phyloP scores from a whole-genome alignment of 345 rosid species.

The Excoecaria agallocha region DNA sequence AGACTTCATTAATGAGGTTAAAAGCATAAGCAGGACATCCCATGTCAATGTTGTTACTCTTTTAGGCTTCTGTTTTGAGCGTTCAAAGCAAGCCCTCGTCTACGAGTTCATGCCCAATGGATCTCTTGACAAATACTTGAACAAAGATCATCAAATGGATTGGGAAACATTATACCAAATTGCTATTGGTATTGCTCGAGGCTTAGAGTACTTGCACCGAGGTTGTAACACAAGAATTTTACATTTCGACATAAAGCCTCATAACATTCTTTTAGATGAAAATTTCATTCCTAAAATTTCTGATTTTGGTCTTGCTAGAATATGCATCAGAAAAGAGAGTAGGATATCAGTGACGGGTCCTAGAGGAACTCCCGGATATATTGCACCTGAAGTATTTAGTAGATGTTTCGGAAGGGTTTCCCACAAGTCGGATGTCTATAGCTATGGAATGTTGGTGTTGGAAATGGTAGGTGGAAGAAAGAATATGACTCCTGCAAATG shows the following conservation, averaged over 20 bases:
- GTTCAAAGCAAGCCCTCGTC: not conserved
- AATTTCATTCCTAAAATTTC: not conserved
- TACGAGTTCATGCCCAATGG: not conserved
- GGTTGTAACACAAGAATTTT: conserved; percentile 1
- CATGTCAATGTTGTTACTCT: too few relatives aligned
- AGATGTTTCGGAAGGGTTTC: too few relatives aligned
- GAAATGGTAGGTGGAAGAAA: conserved; percentile 8
- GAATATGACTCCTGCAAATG: not conserved
- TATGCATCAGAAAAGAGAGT: not conserved
- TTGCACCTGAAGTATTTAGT: too few relatives aligned
- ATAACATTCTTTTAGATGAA: not conserved
- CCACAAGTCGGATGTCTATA: too few relatives aligned
- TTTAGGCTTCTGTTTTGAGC: not conserved
- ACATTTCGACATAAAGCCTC: conserved; percentile 5
- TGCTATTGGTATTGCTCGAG: conserved; percentile 1
- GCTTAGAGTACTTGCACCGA: conserved; percentile 3
- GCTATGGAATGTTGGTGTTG: too few relatives aligned
- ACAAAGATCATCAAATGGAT: not conserved
- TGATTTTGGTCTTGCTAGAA: conserved; percentile 6
- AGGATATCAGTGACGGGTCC: not conserved
- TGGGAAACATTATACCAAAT: not conserved
- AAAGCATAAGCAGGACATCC: too few relatives aligned
- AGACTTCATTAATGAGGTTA: not conserved
- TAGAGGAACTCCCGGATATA: conserved; percentile 3
- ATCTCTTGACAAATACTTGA: not conserved